Conservation (phyloP, 2,329 filamentous ascomycete genomes). For the Aplosporella prunicola region DNA sequence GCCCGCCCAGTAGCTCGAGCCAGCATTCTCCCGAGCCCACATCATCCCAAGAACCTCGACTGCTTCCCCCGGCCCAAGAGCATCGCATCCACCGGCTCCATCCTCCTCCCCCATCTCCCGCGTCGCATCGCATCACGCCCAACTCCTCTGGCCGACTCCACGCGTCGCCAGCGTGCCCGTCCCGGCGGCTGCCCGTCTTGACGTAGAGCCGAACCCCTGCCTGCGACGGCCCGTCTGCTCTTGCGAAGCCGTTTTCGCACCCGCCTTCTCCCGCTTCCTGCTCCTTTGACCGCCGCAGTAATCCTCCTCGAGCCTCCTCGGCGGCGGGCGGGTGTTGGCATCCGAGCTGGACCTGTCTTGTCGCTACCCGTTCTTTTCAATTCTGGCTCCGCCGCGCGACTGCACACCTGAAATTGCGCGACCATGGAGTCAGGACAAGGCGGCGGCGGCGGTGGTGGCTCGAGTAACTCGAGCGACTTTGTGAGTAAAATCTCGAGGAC, state of each 20-base stretch:
- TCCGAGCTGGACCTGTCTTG: not conserved
- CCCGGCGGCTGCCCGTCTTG: slow-evolving; percentile 8
- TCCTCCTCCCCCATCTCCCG: slow-evolving; percentile 5
- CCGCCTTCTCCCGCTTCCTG: not conserved
- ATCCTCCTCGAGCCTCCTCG: too few species aligned
- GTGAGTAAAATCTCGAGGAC: too few species aligned
- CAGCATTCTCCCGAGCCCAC: slow-evolving; percentile 6
- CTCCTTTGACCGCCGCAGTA: too few species aligned
- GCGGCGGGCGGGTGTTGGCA: not conserved
- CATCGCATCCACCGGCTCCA: slow-evolving; percentile 4
- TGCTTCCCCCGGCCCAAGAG: slow-evolving; percentile 1
- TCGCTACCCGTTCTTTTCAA: not conserved
- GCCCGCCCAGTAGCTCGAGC: slow-evolving; percentile 9
- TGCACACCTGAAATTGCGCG: slow-evolving; percentile 6
- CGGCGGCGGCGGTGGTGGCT: slow-evolving; percentile 33
- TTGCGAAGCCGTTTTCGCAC: not conserved
- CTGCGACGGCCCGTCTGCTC: slow-evolving; percentile 10
- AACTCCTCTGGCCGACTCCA: slow-evolving; percentile 2
- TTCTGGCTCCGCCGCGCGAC: slow-evolving; percentile 9
- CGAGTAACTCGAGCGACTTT: slow-evolving; percentile 91
- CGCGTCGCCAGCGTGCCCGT: not conserved
- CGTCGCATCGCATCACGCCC: slow-evolving; percentile 7
- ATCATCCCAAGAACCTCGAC: slow-evolving; percentile 5
- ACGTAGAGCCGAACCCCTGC: slow-evolving; percentile 9
- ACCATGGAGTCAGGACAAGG: slow-evolving; percentile 20